Conservation (phyloP, 805 yeast genomes). For the Kuraishia molischiana region DNA sequence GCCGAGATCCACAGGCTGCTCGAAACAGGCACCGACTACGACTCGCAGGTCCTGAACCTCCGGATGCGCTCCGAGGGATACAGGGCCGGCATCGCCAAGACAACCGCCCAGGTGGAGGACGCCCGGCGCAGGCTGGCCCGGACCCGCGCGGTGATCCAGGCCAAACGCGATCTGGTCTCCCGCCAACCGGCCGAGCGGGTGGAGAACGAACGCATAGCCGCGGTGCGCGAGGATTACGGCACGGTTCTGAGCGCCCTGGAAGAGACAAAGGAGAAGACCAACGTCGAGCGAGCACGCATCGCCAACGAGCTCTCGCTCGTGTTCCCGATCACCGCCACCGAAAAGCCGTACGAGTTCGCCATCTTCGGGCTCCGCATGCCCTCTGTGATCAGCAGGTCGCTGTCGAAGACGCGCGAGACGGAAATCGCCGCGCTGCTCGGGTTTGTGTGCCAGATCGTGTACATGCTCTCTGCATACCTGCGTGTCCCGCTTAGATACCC, state of each 20-base stretch:
- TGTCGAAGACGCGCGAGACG: constrained; percentile 22
- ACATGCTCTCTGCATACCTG: constrained; percentile 28
- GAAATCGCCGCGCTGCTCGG: constrained; percentile 41
- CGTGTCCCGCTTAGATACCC: constrained; percentile 39
- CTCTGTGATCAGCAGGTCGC: constrained; percentile 1
- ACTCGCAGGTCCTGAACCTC: background rate
- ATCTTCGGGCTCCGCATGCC: constrained; percentile 4
- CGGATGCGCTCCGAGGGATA: background rate
- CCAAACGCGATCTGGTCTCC: background rate
- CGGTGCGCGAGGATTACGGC: constrained; percentile 2
- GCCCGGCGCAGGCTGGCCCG: background rate
- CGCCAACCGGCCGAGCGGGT: background rate
- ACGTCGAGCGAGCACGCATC: constrained; percentile 1
- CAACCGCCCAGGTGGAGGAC: background rate
- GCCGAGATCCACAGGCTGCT: constrained; percentile 6
- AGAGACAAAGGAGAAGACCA: constrained; percentile 1
- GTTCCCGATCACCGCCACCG: constrained; percentile 6
- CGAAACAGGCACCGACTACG: background rate
- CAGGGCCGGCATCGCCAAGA: background rate
- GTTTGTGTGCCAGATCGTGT: constrained; percentile 31
- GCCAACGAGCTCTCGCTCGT: constrained; percentile 1
- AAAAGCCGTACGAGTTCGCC: constrained; percentile 5
- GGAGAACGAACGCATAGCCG: background rate
- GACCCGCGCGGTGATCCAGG: background rate
- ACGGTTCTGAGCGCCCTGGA: constrained; percentile 3